Evolutionary conservation across 192 early-diverging fungal genomes (phyloP), one percentile per base, ranked within the genome.

Genomic region (Pilobolus umbonatus): DNA sequence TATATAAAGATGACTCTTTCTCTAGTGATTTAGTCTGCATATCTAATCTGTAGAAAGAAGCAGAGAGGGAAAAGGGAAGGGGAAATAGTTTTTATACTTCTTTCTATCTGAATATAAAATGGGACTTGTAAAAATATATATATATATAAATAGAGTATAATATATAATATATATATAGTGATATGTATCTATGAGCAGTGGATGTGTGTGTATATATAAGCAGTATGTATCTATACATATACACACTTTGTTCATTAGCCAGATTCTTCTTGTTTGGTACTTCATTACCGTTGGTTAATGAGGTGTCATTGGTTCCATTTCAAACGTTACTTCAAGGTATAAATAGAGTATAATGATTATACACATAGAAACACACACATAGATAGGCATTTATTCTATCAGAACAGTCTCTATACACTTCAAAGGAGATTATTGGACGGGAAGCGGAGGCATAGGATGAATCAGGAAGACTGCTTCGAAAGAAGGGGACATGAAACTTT

Each of bases 121-220:
- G 52, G 52, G 52, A 54, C 52, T 54, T 54, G 52, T 53, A 46
- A 46, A 32, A 51, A 54, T 6, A 38, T 54, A 21, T 38, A 53
- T 35, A 53, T 35, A 53, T 32, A 32, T 32, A 53, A 32, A 52
- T 29, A n/a, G 30, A 17, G 7, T 12, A 24, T 12, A 46, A 46
- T 38, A 38, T 8, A 9, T 54, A 21, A 35, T 54, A 38, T 54
- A 38, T 54, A 38, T 54, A 54, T 28, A 21, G 19, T 24, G 5
- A 14, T 36, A 32, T 32, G 22, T 14, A 35, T 49, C 32, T 25
- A 38, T 32, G 19, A 32, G 15, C 38, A 19, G 38, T 38, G 35
- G 52, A 38, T 5, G 15, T 54, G 38, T 22, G 52, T 54, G 52
- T 19, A 54, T 54, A 54, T 14, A 54, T 54, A 24, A 36, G 21